Conservation (phyloP, 2,329 filamentous ascomycete species). For the Chlorencoelia australis region DNA sequence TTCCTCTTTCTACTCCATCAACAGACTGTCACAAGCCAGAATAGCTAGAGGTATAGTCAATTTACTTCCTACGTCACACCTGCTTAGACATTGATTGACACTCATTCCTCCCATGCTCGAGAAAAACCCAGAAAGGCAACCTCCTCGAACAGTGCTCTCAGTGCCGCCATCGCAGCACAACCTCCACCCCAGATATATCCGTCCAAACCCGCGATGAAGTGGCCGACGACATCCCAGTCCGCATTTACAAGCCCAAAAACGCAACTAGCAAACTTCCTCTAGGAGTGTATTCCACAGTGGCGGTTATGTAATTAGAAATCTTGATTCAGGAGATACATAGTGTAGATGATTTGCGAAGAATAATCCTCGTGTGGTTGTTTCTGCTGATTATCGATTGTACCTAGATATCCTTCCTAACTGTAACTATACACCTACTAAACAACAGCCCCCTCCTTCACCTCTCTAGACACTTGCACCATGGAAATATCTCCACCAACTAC, state of each 20-base stretch:
- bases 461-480: no score
- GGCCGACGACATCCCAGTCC: slow-evolving; percentile 14
- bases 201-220: slow-evolving; percentile 10
- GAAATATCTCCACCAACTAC: no score
- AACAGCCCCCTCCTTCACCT: no score
- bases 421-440: no score
- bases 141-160: slow-evolving; percentile 13
- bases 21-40: slow-evolving; percentile 13
- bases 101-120: slow-evolving; percentile 13
- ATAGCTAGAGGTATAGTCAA: slow-evolving; percentile 18
- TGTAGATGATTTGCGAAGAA: slow-evolving; percentile 43
- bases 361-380: slow-evolving; percentile 42
- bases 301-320: slow-evolving; percentile 49
- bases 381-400: slow-evolving; percentile 45
- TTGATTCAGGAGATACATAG: slow-evolving; percentile 51
- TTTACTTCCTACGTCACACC: background rate
- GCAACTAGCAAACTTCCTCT: slow-evolving; percentile 28
- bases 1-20: background rate
- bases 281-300: slow-evolving; percentile 47
- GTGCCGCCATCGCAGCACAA: slow-evolving; percentile 9
- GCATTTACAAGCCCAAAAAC: slow-evolving; percentile 17
- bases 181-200: slow-evolving; percentile 10
- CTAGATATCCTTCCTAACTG: no score
- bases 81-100: slow-evolving; percentile 1
- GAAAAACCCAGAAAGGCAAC: slow-evolving; percentile 13